Conservation (phyloP, 1,139 yeast species). For the Suhomyces wounanorum region DNA sequence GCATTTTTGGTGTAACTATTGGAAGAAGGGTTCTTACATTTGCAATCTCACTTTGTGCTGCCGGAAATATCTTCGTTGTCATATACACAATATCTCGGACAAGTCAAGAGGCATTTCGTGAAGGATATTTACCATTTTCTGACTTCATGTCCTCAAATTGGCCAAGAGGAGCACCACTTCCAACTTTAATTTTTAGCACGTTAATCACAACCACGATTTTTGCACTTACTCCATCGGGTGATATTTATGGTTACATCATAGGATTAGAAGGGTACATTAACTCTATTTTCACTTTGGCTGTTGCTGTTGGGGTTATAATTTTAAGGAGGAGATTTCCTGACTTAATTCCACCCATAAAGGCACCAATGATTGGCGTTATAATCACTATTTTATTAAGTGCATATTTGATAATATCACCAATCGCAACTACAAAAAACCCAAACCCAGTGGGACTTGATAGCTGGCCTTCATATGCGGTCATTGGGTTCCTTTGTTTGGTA, state of each 20-base stretch:
- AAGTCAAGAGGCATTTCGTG: conserved; percentile 65
- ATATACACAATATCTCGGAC: conserved; percentile 60
- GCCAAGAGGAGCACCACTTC: conserved; percentile 60
- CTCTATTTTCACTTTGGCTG: conserved; percentile 50
- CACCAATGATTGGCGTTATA: conserved; percentile 47
- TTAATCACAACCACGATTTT: conserved; percentile 43
- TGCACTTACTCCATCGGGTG: conserved; percentile 71
- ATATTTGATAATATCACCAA: conserved; percentile 50
- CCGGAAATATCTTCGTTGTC: conserved; percentile 65
- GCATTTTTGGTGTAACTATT: conserved; percentile 51
- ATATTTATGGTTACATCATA: conserved; percentile 73
- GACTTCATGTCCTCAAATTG: conserved; percentile 54
- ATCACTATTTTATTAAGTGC: conserved; percentile 41
- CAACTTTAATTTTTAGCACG: conserved; percentile 44
- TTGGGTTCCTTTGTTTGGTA: conserved; percentile 33
- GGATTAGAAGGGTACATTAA: conserved; percentile 74
- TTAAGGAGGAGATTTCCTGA: conserved; percentile 49
- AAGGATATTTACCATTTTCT: conserved; percentile 61
- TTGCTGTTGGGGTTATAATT: conserved; percentile 55
- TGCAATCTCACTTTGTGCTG: conserved; percentile 60
- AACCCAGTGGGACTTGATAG: conserved; percentile 44
- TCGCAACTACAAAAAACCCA: conserved; percentile 40
- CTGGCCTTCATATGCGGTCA: conserved; percentile 56
- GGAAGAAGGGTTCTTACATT: conserved; percentile 58
- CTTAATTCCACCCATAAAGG: conserved; percentile 50